Evolutionary conservation across 2,329 filamentous ascomycete species (phyloP).

Genomic region (Xylaria sp.): DNA sequence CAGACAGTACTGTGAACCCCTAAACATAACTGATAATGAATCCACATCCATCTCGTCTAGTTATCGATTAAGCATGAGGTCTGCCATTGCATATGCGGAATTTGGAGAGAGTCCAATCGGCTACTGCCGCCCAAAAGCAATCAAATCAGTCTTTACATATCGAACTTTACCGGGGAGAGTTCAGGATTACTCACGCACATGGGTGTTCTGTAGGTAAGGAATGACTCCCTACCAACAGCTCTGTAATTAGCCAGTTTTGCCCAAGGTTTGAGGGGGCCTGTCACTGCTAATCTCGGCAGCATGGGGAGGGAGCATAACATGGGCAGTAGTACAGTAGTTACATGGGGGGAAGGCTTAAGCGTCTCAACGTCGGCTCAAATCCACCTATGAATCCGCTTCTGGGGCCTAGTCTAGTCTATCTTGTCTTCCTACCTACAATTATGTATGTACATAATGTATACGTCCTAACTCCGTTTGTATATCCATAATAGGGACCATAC

Average conservation of each 20-base stretch:
- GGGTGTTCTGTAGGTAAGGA: background rate
- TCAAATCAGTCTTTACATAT: background rate
- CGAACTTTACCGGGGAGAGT: background rate
- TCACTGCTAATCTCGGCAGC: conserved; percentile 24
- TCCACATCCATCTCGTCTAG: too few relatives aligned
- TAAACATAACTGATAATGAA: too few relatives aligned
- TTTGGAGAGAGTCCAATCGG: background rate
- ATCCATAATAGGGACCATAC: background rate
- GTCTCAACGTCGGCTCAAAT: conserved; percentile 6
- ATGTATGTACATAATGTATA: background rate
- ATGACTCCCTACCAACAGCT: background rate
- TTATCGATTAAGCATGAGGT: too few relatives aligned
- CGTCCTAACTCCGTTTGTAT: background rate
- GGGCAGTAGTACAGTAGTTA: too few relatives aligned
- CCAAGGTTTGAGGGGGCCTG: conserved; percentile 1
- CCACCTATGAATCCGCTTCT: conserved; percentile 3
- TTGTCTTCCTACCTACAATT: background rate
- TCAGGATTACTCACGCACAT: background rate
- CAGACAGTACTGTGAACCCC: too few relatives aligned
- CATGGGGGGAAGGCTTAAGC: background rate
- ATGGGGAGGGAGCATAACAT: background rate
- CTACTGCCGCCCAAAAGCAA: background rate
- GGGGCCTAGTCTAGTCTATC: background rate
- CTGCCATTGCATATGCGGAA: conserved; percentile 1
- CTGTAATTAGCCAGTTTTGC: background rate